These are phyloP conservation scores for Canavalia gladiata DNA, from an alignment of 306 rosid genomes.

Conservation along the genomic window DNA sequence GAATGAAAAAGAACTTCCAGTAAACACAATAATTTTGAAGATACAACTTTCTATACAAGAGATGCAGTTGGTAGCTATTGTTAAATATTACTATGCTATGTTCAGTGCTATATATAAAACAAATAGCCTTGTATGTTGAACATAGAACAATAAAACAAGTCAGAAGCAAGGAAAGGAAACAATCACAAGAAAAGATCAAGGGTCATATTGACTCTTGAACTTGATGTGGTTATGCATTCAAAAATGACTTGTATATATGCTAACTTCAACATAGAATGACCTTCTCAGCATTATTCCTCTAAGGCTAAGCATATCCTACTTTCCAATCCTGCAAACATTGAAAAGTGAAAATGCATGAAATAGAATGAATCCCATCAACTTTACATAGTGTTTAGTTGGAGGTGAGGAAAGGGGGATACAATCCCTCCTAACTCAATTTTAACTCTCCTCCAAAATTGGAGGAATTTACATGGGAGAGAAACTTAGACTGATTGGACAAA, in stretches of 20 bases:
- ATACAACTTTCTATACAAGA: constrained; percentile 34
- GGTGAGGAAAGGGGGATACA: too few relatives aligned
- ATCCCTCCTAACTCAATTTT: too few relatives aligned
- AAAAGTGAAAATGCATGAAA: constrained; percentile 36
- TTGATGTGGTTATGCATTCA: constrained; percentile 4
- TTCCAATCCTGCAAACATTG: constrained; percentile 15
- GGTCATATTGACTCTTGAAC: constrained; percentile 20
- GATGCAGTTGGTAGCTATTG: constrained; percentile 26
- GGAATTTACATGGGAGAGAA: too few relatives aligned
- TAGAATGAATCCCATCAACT: constrained; percentile 28
- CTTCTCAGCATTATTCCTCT: constrained; percentile 30
- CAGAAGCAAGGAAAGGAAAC: constrained; percentile 27
- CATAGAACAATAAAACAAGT: constrained; percentile 37
- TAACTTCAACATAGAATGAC: constrained; percentile 9
- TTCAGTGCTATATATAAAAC: constrained; percentile 15
- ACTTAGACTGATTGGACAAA: too few relatives aligned
- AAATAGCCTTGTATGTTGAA: constrained; percentile 28
- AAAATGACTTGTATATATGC: not conserved
- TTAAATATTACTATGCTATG: constrained; percentile 37
- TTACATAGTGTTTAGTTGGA: too few relatives aligned
- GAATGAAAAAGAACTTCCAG: constrained; percentile 50
- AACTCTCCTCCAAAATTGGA: too few relatives aligned
- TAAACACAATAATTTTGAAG: constrained; percentile 40
- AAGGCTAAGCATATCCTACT: constrained; percentile 29
- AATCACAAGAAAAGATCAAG: constrained; percentile 18